A percentile compares a stretch with the other conserved stretches of the same genome.
Evolutionary conservation across 805 yeast species (phyloP).

Genomic region (Candida nanaspora): DNA sequence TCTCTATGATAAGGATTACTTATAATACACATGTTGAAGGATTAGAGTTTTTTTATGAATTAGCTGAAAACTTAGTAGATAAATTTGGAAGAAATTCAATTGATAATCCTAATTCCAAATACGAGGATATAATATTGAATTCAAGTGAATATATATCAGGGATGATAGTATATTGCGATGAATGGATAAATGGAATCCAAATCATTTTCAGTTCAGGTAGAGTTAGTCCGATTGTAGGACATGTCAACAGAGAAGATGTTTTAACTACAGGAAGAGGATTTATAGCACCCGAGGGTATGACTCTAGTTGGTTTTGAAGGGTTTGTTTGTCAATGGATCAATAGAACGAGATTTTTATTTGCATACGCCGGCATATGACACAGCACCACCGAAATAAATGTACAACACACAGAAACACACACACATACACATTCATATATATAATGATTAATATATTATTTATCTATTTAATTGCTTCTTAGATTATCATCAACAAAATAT

Average conservation of each 20-base stretch:
- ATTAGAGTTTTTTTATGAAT: constrained; percentile 41
- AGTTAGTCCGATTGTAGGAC: constrained; percentile 56
- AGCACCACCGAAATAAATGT: no score
- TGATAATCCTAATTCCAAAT: constrained; percentile 48
- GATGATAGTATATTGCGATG: constrained; percentile 16
- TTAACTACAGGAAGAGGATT: constrained; percentile 33
- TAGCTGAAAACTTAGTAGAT: constrained; percentile 2
- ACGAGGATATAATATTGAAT: constrained; percentile 45
- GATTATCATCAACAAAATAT: no score
- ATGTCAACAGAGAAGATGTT: constrained; percentile 56
- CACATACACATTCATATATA: no score
- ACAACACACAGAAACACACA: no score
- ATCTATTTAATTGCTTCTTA: no score
- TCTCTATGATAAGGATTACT: constrained; percentile 54
- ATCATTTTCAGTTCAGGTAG: constrained; percentile 54
- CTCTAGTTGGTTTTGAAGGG: constrained; percentile 68
- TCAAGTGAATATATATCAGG: constrained; percentile 65
- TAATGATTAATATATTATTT: no score
- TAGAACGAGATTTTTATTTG: constrained; percentile 65
- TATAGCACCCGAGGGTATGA: constrained; percentile 54
- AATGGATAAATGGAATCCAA: constrained; percentile 85
- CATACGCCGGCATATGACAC: no score
- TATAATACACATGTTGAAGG: constrained; percentile 84
- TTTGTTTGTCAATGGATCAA: constrained; percentile 63
- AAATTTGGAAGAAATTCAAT: constrained; percentile 20